Percentiles rank a stretch among this genome's conserved stretches.
phyloP scores from a whole-genome alignment of 2,329 filamentous ascomycete species.

The Xylariomycetidae sp. region DNA sequence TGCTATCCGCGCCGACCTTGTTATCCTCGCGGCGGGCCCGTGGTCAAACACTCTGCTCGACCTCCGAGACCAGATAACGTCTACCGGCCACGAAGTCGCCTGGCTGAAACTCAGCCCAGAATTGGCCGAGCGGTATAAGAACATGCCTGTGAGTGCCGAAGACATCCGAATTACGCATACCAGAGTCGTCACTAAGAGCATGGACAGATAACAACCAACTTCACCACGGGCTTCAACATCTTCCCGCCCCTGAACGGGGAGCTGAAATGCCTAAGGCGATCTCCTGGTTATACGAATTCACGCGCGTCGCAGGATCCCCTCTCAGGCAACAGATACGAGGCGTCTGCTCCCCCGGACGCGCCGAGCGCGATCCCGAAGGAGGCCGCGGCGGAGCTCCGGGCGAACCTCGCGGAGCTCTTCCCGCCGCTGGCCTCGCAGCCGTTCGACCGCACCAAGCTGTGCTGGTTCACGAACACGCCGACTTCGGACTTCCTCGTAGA shows the following conservation, averaged over 20 bases:
- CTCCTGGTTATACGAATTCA: conserved; percentile 1
- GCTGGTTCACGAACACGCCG: conserved; percentile 1
- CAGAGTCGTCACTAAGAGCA: too few species aligned
- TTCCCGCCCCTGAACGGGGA: conserved; percentile 2
- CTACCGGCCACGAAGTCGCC: conserved; percentile 1
- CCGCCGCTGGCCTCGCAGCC: neutral
- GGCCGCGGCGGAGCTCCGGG: conserved; percentile 1
- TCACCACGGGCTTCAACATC: conserved; percentile 2
- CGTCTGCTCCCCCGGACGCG: too few species aligned
- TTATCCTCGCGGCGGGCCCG: neutral
- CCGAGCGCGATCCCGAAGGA: conserved; percentile 1
- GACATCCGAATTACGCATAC: too few species aligned
- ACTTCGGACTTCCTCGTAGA: conserved; percentile 1
- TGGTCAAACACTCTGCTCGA: conserved; percentile 1
- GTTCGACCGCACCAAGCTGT: conserved; percentile 1
- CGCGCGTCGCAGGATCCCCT: too few species aligned
- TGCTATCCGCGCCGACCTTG: neutral
- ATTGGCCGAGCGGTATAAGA: neutral
- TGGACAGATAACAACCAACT: conserved; percentile 1
- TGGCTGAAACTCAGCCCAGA: conserved; percentile 2
- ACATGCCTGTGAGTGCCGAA: too few species aligned
- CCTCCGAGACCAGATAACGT: conserved; percentile 1
- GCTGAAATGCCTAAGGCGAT: conserved; percentile 1
- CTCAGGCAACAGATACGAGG: too few species aligned
- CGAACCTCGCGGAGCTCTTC: conserved; percentile 1